These are phyloP conservation scores for Leavenworthia alabamica DNA, from an alignment of 345 rosid genomes.

Conservation along the genomic window DNA sequence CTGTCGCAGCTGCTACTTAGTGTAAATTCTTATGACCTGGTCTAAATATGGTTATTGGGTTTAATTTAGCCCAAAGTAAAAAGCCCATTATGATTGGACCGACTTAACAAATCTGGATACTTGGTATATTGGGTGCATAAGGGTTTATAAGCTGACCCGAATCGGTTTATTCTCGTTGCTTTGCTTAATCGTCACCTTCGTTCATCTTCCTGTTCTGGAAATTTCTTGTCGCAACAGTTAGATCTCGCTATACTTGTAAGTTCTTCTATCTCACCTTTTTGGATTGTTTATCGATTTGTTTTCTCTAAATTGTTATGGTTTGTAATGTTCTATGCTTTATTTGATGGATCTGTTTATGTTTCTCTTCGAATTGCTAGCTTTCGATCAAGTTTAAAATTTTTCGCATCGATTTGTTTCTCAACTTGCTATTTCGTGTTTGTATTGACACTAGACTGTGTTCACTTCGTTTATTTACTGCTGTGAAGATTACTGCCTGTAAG, in stretches of 20 bases:
- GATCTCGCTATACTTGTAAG: slow-evolving; percentile 5
- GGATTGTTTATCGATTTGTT: neutral
- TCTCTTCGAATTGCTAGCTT: neutral
- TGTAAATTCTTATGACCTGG: neutral
- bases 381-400: neutral
- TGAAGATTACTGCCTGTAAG: neutral
- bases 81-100: slow-evolving; percentile 4
- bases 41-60: neutral
- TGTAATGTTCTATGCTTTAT: neutral
- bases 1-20: neutral
- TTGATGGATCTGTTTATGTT: neutral
- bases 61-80: neutral
- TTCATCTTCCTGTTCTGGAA: slow-evolving; percentile 3
- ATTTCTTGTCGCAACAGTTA: slow-evolving; percentile 9
- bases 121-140: neutral
- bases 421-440: neutral
- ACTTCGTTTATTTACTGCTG: neutral
- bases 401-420: neutral
- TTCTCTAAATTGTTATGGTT: neutral
- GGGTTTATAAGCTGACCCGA: slow-evolving; percentile 3
- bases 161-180: neutral
- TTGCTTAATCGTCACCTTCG: neutral
- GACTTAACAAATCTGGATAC: slow-evolving; percentile 19
- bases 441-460: neutral
- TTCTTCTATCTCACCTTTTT: neutral